Evolutionary conservation across 257 asterid species (phyloP), one percentile per base, ranked within the genome.

Genomic region (Solanum medicagineum): DNA sequence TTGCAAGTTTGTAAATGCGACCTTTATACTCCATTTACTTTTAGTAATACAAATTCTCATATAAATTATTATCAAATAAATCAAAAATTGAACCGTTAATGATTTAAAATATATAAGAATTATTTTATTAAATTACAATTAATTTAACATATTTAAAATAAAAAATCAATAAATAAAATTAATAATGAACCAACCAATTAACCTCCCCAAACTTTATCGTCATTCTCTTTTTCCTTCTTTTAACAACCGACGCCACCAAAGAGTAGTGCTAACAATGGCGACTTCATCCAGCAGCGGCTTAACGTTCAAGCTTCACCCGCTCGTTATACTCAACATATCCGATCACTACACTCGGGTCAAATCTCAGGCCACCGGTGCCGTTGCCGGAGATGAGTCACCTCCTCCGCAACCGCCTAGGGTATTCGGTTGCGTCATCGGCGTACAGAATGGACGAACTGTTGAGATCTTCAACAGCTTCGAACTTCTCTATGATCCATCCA

Each of bases 401-500:
- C 6, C 42, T 40, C 88, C 20, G 36, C 89, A 85, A 69, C 84
- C 57, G 20, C 89, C 91, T 12, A 94, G 98, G 84, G 99, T 95
- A 6, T 95, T 93, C 60, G 99, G 99, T 26, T 95, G 99, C 91
- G 99, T 96, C 55, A 95, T 95, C 91, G 99, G 99, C 40, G 95
- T 96, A 40, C 99, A 96, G 89, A 91, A 91, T 88, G 99, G 98
- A 73, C 98, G 99, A 80, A 95, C 97, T 40, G 98, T 95, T 44
- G 99, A 96, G 98, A 93, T 96, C 91, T 96, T 96, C 92, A 95
- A 96, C 87, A 96, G 99, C 86, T 96, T 96, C 86, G 99, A 96
- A 88, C 97, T 96, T 81, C 92, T 96, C 77, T 95, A 89, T 86
- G 98, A 96, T 89, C 83, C 91, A 70, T 42, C 74, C 20, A 91